Evolutionary conservation across 148 eudicot species (phyloP).

Genomic region (Pharnaceum exiguum): DNA sequence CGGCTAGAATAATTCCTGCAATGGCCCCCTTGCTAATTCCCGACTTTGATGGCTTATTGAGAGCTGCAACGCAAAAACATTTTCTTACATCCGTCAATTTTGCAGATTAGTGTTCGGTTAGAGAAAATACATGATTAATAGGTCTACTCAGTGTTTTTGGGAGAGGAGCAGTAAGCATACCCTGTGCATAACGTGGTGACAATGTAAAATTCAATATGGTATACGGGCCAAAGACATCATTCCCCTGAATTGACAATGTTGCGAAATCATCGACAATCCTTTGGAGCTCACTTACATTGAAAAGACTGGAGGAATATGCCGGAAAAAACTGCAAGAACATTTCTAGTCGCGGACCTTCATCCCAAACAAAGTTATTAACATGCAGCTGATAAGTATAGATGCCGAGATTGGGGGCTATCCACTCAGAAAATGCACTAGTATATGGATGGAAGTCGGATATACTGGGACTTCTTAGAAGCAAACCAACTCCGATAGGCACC

Average conservation of each 20-base stretch:
- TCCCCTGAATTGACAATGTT: slow-evolving; percentile 51
- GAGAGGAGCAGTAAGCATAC: background rate
- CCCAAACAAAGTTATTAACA: slow-evolving; percentile 37
- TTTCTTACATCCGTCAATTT: background rate
- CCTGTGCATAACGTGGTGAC: background rate
- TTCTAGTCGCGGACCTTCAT: slow-evolving; percentile 52
- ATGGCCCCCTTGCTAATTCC: slow-evolving; percentile 58
- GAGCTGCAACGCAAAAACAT: slow-evolving; percentile 27
- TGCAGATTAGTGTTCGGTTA: background rate
- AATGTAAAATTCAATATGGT: slow-evolving; percentile 44
- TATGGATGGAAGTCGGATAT: slow-evolving; percentile 47
- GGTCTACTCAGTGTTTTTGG: too few species aligned
- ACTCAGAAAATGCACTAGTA: slow-evolving; percentile 29
- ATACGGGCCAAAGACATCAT: slow-evolving; percentile 57
- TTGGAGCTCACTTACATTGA: slow-evolving; percentile 44
- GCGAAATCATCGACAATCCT: slow-evolving; percentile 43
- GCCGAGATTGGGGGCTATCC: slow-evolving; percentile 44
- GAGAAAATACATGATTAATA: background rate
- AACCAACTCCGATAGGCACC: slow-evolving; percentile 51
- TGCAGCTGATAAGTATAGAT: slow-evolving; percentile 38
- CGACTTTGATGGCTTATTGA: slow-evolving; percentile 25
- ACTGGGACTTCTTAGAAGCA: slow-evolving; percentile 65
- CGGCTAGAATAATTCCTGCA: slow-evolving; percentile 51
- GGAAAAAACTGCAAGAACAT: slow-evolving; percentile 59
- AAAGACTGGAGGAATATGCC: slow-evolving; percentile 16